These are phyloP conservation scores for Diaporthe ilicicola DNA, from an alignment of 2,329 filamentous ascomycete genomes.

Conservation along the genomic window DNA sequence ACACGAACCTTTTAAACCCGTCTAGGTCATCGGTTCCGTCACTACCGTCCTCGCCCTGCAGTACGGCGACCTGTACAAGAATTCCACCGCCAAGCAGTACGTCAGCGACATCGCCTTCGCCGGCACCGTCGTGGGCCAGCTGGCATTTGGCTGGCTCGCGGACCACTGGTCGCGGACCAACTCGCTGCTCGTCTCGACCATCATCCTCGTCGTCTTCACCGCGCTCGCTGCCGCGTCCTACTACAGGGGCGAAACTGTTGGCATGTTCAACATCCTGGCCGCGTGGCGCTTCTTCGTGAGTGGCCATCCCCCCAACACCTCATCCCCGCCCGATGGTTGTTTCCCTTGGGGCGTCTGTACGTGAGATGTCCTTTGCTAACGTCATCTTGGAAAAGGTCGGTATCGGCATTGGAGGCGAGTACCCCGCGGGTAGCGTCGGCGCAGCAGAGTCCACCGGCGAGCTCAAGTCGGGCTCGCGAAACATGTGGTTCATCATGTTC, in stretches of 20 bases:
- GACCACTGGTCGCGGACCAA: slow-evolving; percentile 88
- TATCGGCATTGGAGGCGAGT: slow-evolving; percentile 82
- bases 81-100: slow-evolving; percentile 75
- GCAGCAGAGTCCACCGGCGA: slow-evolving; percentile 86
- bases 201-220: slow-evolving; percentile 87
- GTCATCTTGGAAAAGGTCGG: slow-evolving; percentile 53
- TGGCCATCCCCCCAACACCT: background rate
- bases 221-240: slow-evolving; percentile 82
- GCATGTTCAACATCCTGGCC: slow-evolving; percentile 55
- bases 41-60: slow-evolving; percentile 76
- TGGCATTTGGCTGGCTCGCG: slow-evolving; percentile 81
- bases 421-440: slow-evolving; percentile 84
- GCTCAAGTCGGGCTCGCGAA: slow-evolving; percentile 80
- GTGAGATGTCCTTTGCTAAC: background rate
- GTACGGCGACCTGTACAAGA: slow-evolving; percentile 75
- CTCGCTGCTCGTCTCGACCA: slow-evolving; percentile 80
- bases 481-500: slow-evolving; percentile 91
- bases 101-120: slow-evolving; percentile 80
- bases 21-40: slow-evolving; percentile 84
- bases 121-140: slow-evolving; percentile 83
- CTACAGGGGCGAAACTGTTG: slow-evolving; percentile 59
- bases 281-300: slow-evolving; percentile 81
- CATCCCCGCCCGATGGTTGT: slow-evolving; percentile 46
- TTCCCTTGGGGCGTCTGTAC: too few relatives aligned
- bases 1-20: background rate